Evolutionary conservation across 805 yeast genomes (phyloP), one percentile per base, ranked within the genome.

Genomic region (Yarrowia alimentaria): DNA sequence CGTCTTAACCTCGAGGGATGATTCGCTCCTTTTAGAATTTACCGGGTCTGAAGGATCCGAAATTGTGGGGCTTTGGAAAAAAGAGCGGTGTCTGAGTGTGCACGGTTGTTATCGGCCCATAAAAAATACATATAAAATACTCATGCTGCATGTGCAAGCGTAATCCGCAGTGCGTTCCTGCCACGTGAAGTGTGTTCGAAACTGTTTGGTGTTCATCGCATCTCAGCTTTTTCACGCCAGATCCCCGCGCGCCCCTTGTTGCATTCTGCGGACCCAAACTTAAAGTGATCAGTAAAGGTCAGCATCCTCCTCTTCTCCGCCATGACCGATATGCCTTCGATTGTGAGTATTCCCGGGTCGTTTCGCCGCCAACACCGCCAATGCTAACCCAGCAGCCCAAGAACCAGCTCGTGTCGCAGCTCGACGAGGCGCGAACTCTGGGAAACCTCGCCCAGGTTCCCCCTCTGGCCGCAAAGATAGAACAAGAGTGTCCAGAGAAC

Each of bases 231-330:
- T 40, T 40, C 47, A 40, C 47, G 25, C 47, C 47, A 24, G 43
- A 37, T 40, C 47, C 33, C 47, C 47, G 32, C 47, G 33, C 33
- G 47, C 33, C 47, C 47, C 47, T 26, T 40, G 47, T 40, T 40
- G 33, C 19, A 5, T 18, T 20, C 32, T 40, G 47, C 47, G 33
- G 47, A 26, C 33, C 47, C 33, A 40, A 40, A 40, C 47, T 28
- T 28, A 13, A 40, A 40, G 21, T 28, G 3, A 14, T 25, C 24
- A 16, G 32, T 40, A 26, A 40, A 40, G 47, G 28, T 26, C 47
- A 28, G 25, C 33, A 13, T 26, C 22, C 25, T 26, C 33, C 25
- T 33, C 33, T 28, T 33, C 47, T 40, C 45, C 47, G 33, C 47
- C 47, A 40, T 43, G 28, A 21, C 50, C 26, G 50, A 30, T 30